Conservation (phyloP, 495 filamentous ascomycete genomes). For the Trichocladium uniseriatum region DNA sequence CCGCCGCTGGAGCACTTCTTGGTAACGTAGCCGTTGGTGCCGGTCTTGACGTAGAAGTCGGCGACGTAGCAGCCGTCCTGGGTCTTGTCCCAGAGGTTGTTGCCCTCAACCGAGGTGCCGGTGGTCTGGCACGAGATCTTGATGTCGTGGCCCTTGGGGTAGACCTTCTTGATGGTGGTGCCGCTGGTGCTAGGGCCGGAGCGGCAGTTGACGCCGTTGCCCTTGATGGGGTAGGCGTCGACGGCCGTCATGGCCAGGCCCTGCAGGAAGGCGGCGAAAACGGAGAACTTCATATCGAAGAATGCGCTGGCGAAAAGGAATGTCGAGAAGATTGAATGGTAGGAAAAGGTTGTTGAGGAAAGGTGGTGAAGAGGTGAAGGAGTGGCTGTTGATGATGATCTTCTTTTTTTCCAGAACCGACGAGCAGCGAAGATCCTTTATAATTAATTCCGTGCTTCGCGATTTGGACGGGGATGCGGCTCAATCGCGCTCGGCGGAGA, state of each 20-base stretch:
- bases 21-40: constrained; percentile 17
- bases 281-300: constrained; percentile 11
- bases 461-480: too few species aligned
- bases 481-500: too few species aligned
- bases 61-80: constrained; percentile 17
- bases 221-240: constrained; percentile 15
- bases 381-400: too few species aligned
- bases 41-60: constrained; percentile 20
- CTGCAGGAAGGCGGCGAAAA: constrained; percentile 3
- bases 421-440: too few species aligned
- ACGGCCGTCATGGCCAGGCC: background rate
- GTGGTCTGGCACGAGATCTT: constrained; percentile 21
- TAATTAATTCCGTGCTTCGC: too few species aligned
- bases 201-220: constrained; percentile 22
- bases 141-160: constrained; percentile 18
- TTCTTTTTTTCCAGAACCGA: too few species aligned
- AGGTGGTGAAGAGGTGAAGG: background rate
- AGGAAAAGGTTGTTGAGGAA: background rate
- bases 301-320: background rate
- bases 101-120: constrained; percentile 14
- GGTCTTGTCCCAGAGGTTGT: constrained; percentile 28
- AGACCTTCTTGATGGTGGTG: constrained; percentile 13
- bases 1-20: constrained; percentile 5
- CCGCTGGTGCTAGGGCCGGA: constrained; percentile 17
- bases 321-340: background rate